Evolutionary conservation across 2,329 filamentous ascomycete species (phyloP).

Genomic region (Trichoderma guizhouense): DNA sequence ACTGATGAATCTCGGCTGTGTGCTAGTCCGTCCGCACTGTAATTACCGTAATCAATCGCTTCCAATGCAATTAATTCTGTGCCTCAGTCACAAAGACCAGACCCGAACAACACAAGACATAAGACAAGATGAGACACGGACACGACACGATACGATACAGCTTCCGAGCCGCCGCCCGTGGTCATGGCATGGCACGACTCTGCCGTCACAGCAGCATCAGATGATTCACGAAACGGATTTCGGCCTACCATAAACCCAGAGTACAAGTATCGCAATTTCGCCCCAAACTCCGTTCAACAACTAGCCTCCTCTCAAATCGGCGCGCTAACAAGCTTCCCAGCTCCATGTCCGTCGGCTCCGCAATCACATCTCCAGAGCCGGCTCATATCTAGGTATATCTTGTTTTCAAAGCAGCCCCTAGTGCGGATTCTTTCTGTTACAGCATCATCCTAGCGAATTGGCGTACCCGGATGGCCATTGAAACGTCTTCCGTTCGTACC

Average conservation of each 20-base stretch:
- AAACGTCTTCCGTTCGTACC: not conserved
- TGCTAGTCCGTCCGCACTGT: not conserved
- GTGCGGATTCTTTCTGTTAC: not conserved
- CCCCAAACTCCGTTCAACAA: not conserved
- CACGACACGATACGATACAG: not conserved
- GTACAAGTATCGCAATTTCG: not conserved
- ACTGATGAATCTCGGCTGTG: no score
- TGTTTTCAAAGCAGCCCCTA: not conserved
- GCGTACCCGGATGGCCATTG: not conserved
- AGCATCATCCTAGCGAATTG: not conserved
- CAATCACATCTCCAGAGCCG: slow-evolving; percentile 7
- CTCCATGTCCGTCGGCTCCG: not conserved
- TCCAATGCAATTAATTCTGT: not conserved
- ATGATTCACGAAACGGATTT: not conserved
- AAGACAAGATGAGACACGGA: not conserved
- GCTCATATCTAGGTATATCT: not conserved
- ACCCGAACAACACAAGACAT: not conserved
- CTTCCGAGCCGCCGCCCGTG: not conserved
- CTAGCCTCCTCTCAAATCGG: not conserved
- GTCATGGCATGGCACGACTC: not conserved
- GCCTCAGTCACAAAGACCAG: not conserved
- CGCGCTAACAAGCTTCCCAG: slow-evolving; percentile 5
- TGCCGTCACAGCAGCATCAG: not conserved
- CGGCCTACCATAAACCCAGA: not conserved
- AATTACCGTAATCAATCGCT: not conserved